Evolutionary conservation across 2,329 filamentous ascomycete genomes (phyloP).

Genomic region (Monilinia fructicola): DNA sequence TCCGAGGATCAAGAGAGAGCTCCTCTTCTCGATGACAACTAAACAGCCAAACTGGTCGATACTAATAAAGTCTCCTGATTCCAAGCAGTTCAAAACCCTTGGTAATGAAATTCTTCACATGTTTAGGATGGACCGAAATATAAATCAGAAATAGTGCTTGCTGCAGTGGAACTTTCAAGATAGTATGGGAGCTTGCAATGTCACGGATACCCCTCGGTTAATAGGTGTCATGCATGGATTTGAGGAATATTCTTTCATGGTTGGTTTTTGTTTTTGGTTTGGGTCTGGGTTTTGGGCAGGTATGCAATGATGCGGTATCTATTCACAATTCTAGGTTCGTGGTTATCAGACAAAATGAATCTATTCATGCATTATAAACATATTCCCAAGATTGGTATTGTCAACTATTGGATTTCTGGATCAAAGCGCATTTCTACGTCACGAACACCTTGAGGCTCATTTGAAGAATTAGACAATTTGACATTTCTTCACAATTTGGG

Average conservation of each 20-base stretch:
- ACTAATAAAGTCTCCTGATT: neutral
- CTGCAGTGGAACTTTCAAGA: neutral
- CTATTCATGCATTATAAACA: neutral
- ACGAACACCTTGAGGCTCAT: neutral
- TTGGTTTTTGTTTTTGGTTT: neutral
- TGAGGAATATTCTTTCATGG: neutral
- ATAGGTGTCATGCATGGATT: conserved; percentile 2
- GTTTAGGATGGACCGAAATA: neutral
- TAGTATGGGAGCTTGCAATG: neutral
- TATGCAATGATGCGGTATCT: conserved; percentile 12
- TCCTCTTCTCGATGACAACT: conserved; percentile 55
- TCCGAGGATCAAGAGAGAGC: conserved; percentile 54
- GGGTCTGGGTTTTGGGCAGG: neutral
- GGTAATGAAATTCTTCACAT: neutral
- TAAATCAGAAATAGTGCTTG: neutral
- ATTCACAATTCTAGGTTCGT: neutral
- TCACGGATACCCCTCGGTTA: neutral
- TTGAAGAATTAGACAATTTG: neutral
- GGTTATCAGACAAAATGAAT: conserved; percentile 8
- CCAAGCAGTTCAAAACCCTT: neutral
- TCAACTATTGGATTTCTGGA: no score
- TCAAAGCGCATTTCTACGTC: neutral
- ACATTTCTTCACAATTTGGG: neutral
- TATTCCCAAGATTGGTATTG: neutral
- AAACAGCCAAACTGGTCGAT: conserved; percentile 42